Evolutionary conservation across 75 land plant genomes (phyloP).

Genomic region (Pinus albicaulis): DNA sequence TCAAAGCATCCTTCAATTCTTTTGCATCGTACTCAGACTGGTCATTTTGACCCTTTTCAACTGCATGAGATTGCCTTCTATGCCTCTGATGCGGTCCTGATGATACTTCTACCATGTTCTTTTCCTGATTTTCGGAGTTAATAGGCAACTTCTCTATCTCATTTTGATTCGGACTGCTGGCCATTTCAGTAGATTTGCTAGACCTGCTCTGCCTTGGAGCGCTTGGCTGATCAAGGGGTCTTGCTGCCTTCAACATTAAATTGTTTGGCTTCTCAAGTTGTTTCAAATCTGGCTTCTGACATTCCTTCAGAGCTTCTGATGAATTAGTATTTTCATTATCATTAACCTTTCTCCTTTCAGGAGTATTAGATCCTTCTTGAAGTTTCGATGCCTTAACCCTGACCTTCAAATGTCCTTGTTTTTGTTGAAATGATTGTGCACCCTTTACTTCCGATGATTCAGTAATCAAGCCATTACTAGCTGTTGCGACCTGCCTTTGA

Average conservation of each 20-base stretch:
- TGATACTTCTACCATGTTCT: not conserved
- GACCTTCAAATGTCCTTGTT: constrained; percentile 5
- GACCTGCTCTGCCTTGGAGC: constrained; percentile 9
- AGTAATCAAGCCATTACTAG: not conserved
- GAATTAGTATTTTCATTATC: not conserved
- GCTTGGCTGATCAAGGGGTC: not conserved
- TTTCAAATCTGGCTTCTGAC: not conserved
- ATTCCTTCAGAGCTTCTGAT: not conserved
- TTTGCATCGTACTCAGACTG: constrained; percentile 28
- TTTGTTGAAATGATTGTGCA: not conserved
- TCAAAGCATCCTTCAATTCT: constrained; percentile 40
- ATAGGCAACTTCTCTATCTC: constrained; percentile 6
- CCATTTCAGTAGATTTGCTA: not conserved
- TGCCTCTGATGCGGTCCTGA: not conserved
- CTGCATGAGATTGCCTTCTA: constrained; percentile 2
- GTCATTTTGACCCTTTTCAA: not conserved
- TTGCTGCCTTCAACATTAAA: not conserved
- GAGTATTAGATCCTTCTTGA: not conserved
- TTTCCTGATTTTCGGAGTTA: constrained; percentile 5
- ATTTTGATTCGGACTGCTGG: not conserved
- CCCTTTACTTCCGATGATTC: not conserved
- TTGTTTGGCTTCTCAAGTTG: constrained; percentile 3
- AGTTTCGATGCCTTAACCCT: constrained; percentile 7
- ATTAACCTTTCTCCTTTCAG: not conserved
- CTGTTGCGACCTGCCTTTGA: constrained; percentile 12